These are phyloP conservation scores for Cadophora gregata DNA, from an alignment of 2,329 filamentous ascomycete genomes.

Conservation along the genomic window DNA sequence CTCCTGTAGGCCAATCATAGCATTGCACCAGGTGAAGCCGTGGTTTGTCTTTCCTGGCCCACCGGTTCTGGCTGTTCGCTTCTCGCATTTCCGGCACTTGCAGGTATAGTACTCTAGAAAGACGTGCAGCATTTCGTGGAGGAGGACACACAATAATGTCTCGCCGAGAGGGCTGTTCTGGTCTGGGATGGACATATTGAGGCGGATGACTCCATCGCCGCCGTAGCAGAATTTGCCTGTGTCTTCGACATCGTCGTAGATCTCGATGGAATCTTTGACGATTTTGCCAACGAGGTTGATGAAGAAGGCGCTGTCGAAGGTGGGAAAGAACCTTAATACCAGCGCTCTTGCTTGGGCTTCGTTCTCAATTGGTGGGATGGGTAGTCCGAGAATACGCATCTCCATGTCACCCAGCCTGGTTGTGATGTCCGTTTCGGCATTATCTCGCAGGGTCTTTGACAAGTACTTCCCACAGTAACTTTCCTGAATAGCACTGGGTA, in stretches of 20 bases:
- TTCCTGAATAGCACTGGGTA: background rate
- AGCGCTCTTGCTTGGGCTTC: background rate
- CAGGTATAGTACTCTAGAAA: slow-evolving; percentile 5
- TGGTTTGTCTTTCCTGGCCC: background rate
- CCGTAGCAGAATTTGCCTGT: background rate
- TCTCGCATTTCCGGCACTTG: background rate
- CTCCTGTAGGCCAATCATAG: slow-evolving; percentile 12
- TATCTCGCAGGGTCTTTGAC: background rate
- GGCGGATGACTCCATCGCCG: background rate
- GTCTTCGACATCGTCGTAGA: background rate
- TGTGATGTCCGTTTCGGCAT: background rate
- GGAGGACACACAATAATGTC: background rate
- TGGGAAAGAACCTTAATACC: background rate
- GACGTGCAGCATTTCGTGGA: slow-evolving; percentile 21
- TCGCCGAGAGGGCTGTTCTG: background rate
- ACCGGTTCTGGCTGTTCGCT: background rate
- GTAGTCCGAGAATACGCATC: background rate
- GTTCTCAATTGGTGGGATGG: background rate
- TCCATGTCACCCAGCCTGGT: background rate
- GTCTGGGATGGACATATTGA: background rate
- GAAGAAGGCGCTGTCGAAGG: background rate
- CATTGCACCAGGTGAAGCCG: slow-evolving; percentile 9
- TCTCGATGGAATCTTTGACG: background rate
- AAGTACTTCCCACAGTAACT: background rate
- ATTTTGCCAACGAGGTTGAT: background rate